Evolutionary conservation across 495 filamentous ascomycete genomes (phyloP).

Genomic region (Hypoxylon perforatum): DNA sequence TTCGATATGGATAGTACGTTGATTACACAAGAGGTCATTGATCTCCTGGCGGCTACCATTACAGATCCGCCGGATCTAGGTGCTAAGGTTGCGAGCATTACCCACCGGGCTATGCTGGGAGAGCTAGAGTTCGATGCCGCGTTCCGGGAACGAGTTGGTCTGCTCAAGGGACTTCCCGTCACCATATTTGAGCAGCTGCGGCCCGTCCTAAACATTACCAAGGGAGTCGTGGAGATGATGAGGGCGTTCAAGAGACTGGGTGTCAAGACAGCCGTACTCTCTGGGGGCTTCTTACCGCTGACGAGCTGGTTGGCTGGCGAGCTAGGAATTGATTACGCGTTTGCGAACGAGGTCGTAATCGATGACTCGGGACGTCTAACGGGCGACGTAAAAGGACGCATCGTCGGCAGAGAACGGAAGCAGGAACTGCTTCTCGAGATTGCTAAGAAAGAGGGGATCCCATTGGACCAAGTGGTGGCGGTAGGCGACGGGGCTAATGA

Average conservation of each 20-base stretch:
- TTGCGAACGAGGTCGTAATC: slow-evolving; percentile 85
- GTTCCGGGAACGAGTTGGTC: slow-evolving; percentile 78
- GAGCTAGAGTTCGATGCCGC: slow-evolving; percentile 92
- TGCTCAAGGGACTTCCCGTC: slow-evolving; percentile 82
- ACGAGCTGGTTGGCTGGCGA: slow-evolving; percentile 84
- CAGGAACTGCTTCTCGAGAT: slow-evolving; percentile 79
- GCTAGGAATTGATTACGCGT: slow-evolving; percentile 85
- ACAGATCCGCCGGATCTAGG: slow-evolving; percentile 69
- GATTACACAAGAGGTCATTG: slow-evolving; percentile 96
- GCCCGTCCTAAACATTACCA: slow-evolving; percentile 78
- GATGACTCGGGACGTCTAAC: slow-evolving; percentile 73
- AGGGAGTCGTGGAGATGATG: slow-evolving; percentile 80
- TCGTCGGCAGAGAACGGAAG: slow-evolving; percentile 87
- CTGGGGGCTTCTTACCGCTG: slow-evolving; percentile 90
- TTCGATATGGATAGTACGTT: slow-evolving; percentile 99
- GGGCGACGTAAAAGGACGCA: slow-evolving; percentile 79
- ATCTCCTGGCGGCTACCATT: slow-evolving; percentile 86
- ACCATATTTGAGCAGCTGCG: slow-evolving; percentile 85
- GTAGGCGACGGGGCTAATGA: slow-evolving; percentile 97
- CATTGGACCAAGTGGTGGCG: slow-evolving; percentile 80
- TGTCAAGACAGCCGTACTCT: slow-evolving; percentile 86
- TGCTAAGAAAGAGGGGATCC: slow-evolving; percentile 75
- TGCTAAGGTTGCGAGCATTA: slow-evolving; percentile 73
- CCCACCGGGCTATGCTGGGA: slow-evolving; percentile 92
- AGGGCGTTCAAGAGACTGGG: slow-evolving; percentile 77